These are phyloP conservation scores for Raphidocelis subcapitata DNA, from an alignment of 139 green algal species.

Conservation along the genomic window DNA sequence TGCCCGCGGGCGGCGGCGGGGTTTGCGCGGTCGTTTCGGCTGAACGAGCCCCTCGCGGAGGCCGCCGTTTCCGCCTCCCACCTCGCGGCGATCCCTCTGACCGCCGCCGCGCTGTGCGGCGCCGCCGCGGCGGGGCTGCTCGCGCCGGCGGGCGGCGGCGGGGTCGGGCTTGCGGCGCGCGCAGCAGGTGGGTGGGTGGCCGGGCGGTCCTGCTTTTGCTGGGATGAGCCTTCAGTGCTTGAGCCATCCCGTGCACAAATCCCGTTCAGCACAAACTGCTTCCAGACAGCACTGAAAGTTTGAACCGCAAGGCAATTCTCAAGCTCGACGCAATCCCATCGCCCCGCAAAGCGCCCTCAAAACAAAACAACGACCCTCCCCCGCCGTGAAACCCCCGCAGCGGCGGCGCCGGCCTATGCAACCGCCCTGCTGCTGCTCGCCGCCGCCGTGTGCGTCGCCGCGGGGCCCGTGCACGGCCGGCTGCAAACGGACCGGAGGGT, in stretches of 20 bases:
- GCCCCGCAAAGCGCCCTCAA: no score
- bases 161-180: not conserved
- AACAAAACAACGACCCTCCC: no score
- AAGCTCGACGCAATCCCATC: no score
- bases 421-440: constrained; percentile 4
- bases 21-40: constrained; percentile 39
- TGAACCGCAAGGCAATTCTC: no score
- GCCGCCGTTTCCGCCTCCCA: constrained; percentile 17
- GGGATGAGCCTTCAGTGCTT: not conserved
- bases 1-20: constrained; percentile 17
- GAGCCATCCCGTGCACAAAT: no score
- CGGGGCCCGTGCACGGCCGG: constrained; percentile 4
- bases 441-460: not conserved
- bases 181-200: not conserved
- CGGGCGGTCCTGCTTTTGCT: not conserved
- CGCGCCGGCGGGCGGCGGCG: not conserved
- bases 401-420: constrained; percentile 6
- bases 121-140: constrained; percentile 7
- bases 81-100: constrained; percentile 17
- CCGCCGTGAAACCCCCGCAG: no score
- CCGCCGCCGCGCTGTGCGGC: not conserved
- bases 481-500: not conserved
- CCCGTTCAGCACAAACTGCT: no score
- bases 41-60: constrained; percentile 37
- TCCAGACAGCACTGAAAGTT: no score